A percentile compares a stretch with the other conserved stretches of the same genome.
These are phyloP conservation scores for Elsinoe batatas DNA, from an alignment of 2,329 filamentous ascomycete genomes.

Conservation along the genomic window DNA sequence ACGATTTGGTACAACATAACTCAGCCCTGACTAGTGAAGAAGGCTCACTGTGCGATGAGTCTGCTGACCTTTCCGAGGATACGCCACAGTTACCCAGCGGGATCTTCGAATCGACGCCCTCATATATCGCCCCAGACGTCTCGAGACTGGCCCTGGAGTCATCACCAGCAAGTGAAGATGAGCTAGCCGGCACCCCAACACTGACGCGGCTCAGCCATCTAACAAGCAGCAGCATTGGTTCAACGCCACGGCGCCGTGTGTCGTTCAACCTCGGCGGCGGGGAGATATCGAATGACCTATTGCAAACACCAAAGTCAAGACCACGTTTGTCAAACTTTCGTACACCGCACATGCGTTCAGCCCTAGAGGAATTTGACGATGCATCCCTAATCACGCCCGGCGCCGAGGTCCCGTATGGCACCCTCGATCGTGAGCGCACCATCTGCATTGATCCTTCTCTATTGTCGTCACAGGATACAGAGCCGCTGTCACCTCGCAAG, in stretches of 20 bases:
- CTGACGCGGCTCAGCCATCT: background rate
- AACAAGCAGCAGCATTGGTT: background rate
- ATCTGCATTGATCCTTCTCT: slow-evolving; percentile 13
- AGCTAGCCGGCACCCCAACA: background rate
- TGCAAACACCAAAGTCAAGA: background rate
- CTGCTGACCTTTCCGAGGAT: background rate
- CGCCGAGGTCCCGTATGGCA: background rate
- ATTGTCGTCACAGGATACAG: background rate
- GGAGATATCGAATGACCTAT: background rate
- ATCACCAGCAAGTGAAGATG: slow-evolving; percentile 10
- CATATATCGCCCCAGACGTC: slow-evolving; percentile 2
- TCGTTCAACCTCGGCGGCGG: background rate
- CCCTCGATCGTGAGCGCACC: background rate
- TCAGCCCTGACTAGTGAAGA: background rate
- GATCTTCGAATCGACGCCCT: slow-evolving; percentile 9
- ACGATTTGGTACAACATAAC: background rate
- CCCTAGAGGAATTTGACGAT: slow-evolving; percentile 8
- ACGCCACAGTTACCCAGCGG: slow-evolving; percentile 13
- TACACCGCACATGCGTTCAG: slow-evolving; percentile 16
- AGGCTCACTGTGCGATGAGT: background rate
- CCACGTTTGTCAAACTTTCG: slow-evolving; percentile 1
- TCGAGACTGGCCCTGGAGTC: slow-evolving; percentile 2
- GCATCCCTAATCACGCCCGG: background rate
- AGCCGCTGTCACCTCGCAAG: background rate
- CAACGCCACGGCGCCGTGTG: background rate